Percentiles rank a stretch among this genome's conserved stretches.
phyloP scores from a whole-genome alignment of 2,329 filamentous ascomycete species.

The Cadophora sp. region DNA sequence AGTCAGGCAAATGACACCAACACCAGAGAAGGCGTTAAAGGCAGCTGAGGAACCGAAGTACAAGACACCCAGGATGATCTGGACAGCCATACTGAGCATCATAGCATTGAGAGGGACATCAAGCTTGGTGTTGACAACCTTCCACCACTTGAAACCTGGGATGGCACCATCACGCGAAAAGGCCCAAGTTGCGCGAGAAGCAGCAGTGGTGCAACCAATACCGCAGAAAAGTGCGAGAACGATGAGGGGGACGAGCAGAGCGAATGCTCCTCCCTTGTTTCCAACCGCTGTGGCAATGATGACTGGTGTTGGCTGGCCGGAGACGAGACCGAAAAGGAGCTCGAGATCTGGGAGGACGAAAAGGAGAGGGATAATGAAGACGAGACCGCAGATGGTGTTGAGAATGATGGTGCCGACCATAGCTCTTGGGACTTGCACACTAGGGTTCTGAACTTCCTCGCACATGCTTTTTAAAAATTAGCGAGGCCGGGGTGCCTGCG shows the following conservation, averaged over 20 bases:
- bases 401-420: conserved; percentile 73
- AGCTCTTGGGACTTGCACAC: conserved; percentile 73
- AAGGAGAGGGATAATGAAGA: conserved; percentile 72
- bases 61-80: conserved; percentile 69
- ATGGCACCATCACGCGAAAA: conserved; percentile 75
- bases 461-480: conserved; percentile 59
- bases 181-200: conserved; percentile 72
- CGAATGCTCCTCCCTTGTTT: conserved; percentile 65
- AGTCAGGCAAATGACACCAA: conserved; percentile 74
- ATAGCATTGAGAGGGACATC: conserved; percentile 74
- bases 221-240: conserved; percentile 72
- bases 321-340: conserved; percentile 58
- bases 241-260: conserved; percentile 67
- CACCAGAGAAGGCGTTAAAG: conserved; percentile 76
- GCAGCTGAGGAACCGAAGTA: conserved; percentile 73
- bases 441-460: conserved; percentile 72
- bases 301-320: conserved; percentile 67
- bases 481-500: neutral
- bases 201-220: conserved; percentile 72
- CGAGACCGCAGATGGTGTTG: conserved; percentile 69
- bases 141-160: conserved; percentile 67
- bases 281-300: conserved; percentile 58
- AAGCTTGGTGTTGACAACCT: conserved; percentile 64
- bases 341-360: conserved; percentile 72
- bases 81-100: conserved; percentile 72